Conservation (phyloP, 352 stramenopile species). For the Pythium apleroticum region DNA sequence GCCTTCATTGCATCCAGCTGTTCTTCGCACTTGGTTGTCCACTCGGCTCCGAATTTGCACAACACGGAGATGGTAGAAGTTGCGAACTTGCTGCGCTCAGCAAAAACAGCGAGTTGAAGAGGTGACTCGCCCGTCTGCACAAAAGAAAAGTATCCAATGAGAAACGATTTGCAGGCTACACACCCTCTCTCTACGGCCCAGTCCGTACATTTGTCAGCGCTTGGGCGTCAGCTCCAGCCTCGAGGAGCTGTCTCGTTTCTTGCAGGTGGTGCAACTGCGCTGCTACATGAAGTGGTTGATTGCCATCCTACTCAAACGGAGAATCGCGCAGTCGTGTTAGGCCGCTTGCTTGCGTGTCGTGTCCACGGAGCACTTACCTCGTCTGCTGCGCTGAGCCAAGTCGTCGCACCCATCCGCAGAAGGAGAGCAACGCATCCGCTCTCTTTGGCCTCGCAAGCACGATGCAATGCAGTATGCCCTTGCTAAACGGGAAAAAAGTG, state of each 20-base stretch:
- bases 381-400: too few relatives aligned
- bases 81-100: neutral
- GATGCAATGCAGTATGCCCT: too few relatives aligned
- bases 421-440: too few relatives aligned
- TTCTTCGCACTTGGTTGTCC: neutral
- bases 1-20: neutral
- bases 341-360: neutral
- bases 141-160: too few relatives aligned
- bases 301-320: neutral
- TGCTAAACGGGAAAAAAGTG: too few relatives aligned
- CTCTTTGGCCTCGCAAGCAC: too few relatives aligned
- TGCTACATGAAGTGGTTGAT: neutral
- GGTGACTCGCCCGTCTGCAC: neutral
- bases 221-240: neutral
- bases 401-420: too few relatives aligned
- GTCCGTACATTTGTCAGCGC: neutral
- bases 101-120: neutral
- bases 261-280: neutral
- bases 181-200: too few relatives aligned
- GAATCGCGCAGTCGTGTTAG: neutral
- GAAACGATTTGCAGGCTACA: too few relatives aligned
- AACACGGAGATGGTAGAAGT: neutral
- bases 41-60: neutral
- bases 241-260: neutral
- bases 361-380: too few relatives aligned